A percentile compares a stretch with the other conserved stretches of the same genome.
phyloP scores from a whole-genome alignment of 768 basidiomycete genomes.

The Pleurotus tuoliensis region DNA sequence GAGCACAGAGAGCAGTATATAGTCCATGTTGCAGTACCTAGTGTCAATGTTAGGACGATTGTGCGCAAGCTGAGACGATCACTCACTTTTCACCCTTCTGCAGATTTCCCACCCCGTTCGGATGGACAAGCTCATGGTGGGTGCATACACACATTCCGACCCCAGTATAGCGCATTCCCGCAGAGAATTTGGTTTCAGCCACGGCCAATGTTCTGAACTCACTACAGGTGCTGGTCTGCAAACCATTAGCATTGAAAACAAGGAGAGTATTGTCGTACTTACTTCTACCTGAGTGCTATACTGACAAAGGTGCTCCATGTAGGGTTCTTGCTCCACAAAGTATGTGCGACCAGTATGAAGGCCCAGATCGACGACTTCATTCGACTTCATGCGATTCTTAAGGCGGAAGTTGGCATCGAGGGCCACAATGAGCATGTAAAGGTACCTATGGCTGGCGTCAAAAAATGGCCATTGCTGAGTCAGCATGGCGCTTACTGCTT shows the following conservation, averaged over 20 bases:
- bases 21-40: constrained; percentile 22
- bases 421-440: constrained; percentile 17
- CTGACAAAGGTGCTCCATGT: constrained; percentile 12
- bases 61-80: not conserved
- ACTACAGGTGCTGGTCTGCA: constrained; percentile 2
- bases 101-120: constrained; percentile 21
- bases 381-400: constrained; percentile 19
- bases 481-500: no score
- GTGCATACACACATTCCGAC: constrained; percentile 9
- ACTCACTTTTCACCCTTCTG: constrained; percentile 29
- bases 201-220: constrained; percentile 4
- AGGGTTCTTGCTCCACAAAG: constrained; percentile 15
- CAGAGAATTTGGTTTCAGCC: constrained; percentile 7
- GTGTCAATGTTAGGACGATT: not conserved
- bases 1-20: constrained; percentile 15
- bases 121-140: constrained; percentile 8
- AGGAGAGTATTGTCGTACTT: not conserved
- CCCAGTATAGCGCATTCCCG: constrained; percentile 10
- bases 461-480: not conserved
- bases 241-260: not conserved
- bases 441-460: not conserved
- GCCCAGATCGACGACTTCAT: constrained; percentile 17
- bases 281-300: constrained; percentile 5
- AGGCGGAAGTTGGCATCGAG: constrained; percentile 26
- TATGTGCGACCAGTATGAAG: constrained; percentile 22